phyloP scores from a whole-genome alignment of 306 rosid species.

The Cicer bijugum region DNA sequence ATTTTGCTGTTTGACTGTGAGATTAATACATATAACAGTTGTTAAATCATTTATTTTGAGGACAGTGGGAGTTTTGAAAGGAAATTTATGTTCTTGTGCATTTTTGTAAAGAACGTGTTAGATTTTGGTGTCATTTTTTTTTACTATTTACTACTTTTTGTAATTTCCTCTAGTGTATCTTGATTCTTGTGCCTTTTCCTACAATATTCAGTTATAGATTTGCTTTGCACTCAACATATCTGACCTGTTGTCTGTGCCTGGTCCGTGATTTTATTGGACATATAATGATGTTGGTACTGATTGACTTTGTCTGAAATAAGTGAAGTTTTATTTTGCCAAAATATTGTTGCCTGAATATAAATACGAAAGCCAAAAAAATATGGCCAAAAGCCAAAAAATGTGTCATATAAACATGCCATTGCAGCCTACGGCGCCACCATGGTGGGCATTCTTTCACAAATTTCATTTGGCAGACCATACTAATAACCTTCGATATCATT shows the following conservation, averaged over 20 bases:
- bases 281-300: neutral
- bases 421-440: too few species aligned
- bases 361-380: neutral
- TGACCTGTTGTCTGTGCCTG: slow-evolving; percentile 6
- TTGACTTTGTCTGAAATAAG: neutral
- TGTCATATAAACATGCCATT: too few species aligned
- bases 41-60: slow-evolving; percentile 14
- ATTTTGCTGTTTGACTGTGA: slow-evolving; percentile 2
- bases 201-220: slow-evolving; percentile 10
- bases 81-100: neutral
- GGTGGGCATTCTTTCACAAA: too few species aligned
- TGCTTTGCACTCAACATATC: neutral
- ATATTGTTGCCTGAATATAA: slow-evolving; percentile 24
- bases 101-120: slow-evolving; percentile 6
- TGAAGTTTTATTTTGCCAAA: slow-evolving; percentile 9
- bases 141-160: neutral
- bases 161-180: slow-evolving; percentile 5
- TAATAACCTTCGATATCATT: slow-evolving; percentile 30
- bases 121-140: neutral
- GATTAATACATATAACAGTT: neutral
- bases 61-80: slow-evolving; percentile 13
- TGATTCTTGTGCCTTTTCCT: neutral
- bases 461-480: slow-evolving; percentile 17
- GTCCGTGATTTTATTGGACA: slow-evolving; percentile 26
- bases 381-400: too few species aligned